Conservation (phyloP, 768 basidiomycete species). For the Mycena rosella region DNA sequence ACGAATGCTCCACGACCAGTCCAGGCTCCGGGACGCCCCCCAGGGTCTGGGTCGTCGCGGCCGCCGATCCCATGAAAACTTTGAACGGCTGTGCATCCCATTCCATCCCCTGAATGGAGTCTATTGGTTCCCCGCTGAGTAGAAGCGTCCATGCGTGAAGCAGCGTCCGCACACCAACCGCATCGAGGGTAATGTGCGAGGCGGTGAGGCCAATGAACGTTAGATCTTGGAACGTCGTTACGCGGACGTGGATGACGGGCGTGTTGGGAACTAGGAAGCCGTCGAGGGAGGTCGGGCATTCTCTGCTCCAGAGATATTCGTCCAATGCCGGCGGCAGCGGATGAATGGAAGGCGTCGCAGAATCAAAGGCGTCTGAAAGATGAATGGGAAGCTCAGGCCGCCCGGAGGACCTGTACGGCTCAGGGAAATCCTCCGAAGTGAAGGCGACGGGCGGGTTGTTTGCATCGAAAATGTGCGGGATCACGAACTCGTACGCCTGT, state of each 20-base stretch:
- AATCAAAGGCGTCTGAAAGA: background rate
- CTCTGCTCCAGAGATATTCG: background rate
- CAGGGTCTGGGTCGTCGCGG: background rate
- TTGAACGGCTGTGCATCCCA: constrained; percentile 11
- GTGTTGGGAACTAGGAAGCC: constrained; percentile 16
- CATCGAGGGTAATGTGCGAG: constrained; percentile 19
- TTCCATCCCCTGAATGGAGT: constrained; percentile 16
- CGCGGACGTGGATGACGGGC: constrained; percentile 22
- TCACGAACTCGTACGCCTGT: background rate
- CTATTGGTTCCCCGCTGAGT: constrained; percentile 12
- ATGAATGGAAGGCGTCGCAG: background rate
- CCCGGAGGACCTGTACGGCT: background rate
- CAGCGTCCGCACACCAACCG: constrained; percentile 5
- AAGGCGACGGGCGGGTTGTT: background rate
- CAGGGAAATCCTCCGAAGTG: background rate
- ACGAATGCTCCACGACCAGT: background rate
- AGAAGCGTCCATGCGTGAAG: constrained; percentile 15
- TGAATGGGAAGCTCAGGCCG: background rate
- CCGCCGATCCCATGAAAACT: background rate
- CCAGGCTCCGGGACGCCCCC: too few species aligned
- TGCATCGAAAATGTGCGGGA: background rate
- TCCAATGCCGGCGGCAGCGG: background rate
- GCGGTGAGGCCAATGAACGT: constrained; percentile 23
- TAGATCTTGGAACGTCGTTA: constrained; percentile 24
- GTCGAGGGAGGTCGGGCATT: constrained; percentile 1